phyloP scores from a whole-genome alignment of 208 protist species.

The Crithidia expoeki region DNA sequence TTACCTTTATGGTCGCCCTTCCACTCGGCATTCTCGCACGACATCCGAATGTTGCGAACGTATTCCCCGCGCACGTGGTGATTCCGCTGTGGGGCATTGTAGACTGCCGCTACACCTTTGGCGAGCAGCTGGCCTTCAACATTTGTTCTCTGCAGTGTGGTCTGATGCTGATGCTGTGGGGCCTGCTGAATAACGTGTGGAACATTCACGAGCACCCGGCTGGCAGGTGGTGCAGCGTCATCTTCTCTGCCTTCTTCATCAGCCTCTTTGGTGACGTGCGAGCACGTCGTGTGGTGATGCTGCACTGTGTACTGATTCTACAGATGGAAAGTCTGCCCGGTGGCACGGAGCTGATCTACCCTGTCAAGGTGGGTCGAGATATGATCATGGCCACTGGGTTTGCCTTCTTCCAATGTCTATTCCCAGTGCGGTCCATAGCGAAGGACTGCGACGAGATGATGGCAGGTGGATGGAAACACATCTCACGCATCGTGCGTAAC shows the following conservation, averaged over 20 bases:
- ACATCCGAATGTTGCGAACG: constrained; percentile 26
- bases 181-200: constrained; percentile 43
- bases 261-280: constrained; percentile 60
- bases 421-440: constrained; percentile 41
- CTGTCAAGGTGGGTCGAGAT: constrained; percentile 50
- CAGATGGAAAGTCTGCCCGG: constrained; percentile 49
- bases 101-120: constrained; percentile 47
- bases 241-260: constrained; percentile 45
- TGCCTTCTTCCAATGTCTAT: constrained; percentile 46
- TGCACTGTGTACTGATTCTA: constrained; percentile 58
- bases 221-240: constrained; percentile 64
- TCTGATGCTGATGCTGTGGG: constrained; percentile 44
- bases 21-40: constrained; percentile 47
- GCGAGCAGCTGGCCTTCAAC: constrained; percentile 47
- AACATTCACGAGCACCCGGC: constrained; percentile 30
- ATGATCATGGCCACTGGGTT: constrained; percentile 44
- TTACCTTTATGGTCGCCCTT: constrained; percentile 50
- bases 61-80: constrained; percentile 44
- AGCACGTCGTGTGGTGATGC: constrained; percentile 45
- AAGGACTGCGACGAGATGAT: constrained; percentile 43
- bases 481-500: constrained; percentile 33
- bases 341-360: constrained; percentile 31
- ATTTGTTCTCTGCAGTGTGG: constrained; percentile 31
- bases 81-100: constrained; percentile 46
- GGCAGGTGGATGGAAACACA: constrained; percentile 35